Base-by-base conservation (phyloP, 768 basidiomycete species). In the Psilocybe subaeruginosa region DNA sequence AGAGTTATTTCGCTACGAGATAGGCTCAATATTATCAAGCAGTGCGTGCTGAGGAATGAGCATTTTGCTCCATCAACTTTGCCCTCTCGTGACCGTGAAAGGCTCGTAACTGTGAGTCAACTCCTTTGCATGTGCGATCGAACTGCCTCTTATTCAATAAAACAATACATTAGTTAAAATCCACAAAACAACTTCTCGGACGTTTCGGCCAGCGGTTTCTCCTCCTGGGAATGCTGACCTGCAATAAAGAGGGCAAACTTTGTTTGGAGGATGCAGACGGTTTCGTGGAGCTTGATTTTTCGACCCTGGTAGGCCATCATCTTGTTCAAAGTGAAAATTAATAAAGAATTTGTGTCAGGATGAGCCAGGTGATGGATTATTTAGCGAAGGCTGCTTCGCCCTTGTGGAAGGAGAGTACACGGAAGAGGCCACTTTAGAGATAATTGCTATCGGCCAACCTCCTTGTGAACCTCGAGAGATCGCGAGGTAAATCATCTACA, bases 371-470 rank as follows among this genome's bases (percentile, higher is more conserved):
- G 95, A 97, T 69, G 97, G 97, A 1, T 73, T 99, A 5, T 99
- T 97, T 70, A 97, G 95, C 0, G 97, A 99, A 74, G 97, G 97
- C 0, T 95, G 90, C 60, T 92, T 98, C 73, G 94, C 95, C 0
- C 83, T 99, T 14, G 88, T 98, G 0, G 97, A 99, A 77, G 97
- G 97, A 19, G 93, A 95, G 69, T 99, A 98, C 71, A 98, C 93
- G 0, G 90, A 96, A 61, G 95, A 99, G 31, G 92, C 90, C 53
- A 91, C 84, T 1, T 80, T 99, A 53, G 84, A 90, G 65, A 93
- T 98, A 5, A 86, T 95, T 64, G 97, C 96, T 17, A 92, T 99
- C 62, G 97, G 97, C 1, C 97, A 99, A 74, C 97, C 97, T 1
- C 97, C 97, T 9, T 97, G 95, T 69, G 97, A 99, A 75, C 84